phyloP scores from a whole-genome alignment of 2,329 filamentous ascomycete species.

The Xylariaceae sp. region DNA sequence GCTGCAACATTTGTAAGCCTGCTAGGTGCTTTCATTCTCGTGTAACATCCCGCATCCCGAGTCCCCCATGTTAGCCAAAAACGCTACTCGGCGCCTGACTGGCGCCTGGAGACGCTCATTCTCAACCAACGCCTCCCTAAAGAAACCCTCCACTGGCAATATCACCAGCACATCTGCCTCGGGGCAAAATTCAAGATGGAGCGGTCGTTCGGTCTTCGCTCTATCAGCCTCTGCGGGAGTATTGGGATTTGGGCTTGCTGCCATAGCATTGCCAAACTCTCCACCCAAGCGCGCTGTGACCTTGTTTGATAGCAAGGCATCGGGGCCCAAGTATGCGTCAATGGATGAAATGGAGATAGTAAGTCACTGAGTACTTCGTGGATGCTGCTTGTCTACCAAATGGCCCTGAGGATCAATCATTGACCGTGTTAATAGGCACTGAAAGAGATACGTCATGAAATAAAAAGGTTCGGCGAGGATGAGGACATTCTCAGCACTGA shows the following conservation, averaged over 20 bases:
- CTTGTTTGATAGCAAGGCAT: conserved; percentile 38
- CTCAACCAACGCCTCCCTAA: conserved; percentile 13
- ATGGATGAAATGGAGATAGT: conserved; percentile 58
- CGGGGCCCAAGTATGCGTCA: conserved; percentile 51
- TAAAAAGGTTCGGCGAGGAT: conserved; percentile 41
- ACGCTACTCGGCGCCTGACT: conserved; percentile 22
- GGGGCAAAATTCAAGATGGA: conserved; percentile 34
- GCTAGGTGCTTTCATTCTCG: background rate
- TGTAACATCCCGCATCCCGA: conserved; percentile 9
- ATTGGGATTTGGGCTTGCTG: conserved; percentile 40
- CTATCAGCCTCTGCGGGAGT: conserved; percentile 40
- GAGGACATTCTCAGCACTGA: conserved; percentile 68
- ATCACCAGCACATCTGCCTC: background rate
- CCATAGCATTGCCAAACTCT: conserved; percentile 33
- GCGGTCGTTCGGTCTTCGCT: conserved; percentile 38
- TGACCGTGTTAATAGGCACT: conserved; percentile 53
- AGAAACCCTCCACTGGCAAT: conserved; percentile 13
- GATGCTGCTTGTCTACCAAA: background rate
- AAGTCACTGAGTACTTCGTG: conserved; percentile 27
- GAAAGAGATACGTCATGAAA: conserved; percentile 56
- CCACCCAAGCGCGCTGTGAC: conserved; percentile 32
- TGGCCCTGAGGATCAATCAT: background rate
- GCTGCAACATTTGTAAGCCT: background rate
- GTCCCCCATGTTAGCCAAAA: conserved; percentile 19
- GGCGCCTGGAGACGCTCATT: conserved; percentile 18